Evolutionary conservation across 129 eudicot genomes (phyloP), one percentile per base, ranked within the genome.

Genomic region (Tagetes erecta): DNA sequence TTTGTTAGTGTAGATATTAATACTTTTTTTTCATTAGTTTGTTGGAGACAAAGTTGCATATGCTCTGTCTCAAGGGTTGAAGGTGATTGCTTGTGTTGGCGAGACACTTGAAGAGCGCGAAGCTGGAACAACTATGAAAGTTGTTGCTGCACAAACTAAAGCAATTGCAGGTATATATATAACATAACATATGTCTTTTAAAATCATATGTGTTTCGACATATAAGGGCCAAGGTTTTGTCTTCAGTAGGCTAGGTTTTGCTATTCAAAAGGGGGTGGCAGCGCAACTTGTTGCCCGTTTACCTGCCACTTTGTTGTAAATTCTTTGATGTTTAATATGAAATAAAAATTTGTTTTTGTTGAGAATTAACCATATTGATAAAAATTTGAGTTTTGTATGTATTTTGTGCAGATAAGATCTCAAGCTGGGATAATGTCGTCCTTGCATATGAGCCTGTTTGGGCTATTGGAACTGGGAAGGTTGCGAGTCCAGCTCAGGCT

Each of bases 401-500:
- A 31, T 50, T 69, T 47, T 73, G 1, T 73, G 83, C 85, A 88
- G 88, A 88, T 3, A 35, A 66, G 74, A 79, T 85, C 37, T 31
- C 80, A 60, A 49, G 77, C 72, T 85, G 95, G 95, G 82, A 82
- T 50, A 85, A 83, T 50, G 83, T 86, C 72, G 88, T 88, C 65
- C 37, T 88, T 52, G 95, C 91, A 14, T 86, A 83, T 67, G 95
- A 88, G 78, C 95, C 90, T 11, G 90, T 88, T 67, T 88, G 90
- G 95, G 90, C 86, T 65, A 88, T 85, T 81, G 88, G 95, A 81
- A 88, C 90, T 7, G 95, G 90, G 78, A 85, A 88, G 82, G 90
- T 85, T 36, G 95, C 87, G 4, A 69, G 86, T 64, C 91, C 91
- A 13, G 88, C 85, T 39, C 91, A 88, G 72, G 91, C 95, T 75